Conservation (phyloP, 768 basidiomycete species). For the Punctularia strigosozonata region DNA sequence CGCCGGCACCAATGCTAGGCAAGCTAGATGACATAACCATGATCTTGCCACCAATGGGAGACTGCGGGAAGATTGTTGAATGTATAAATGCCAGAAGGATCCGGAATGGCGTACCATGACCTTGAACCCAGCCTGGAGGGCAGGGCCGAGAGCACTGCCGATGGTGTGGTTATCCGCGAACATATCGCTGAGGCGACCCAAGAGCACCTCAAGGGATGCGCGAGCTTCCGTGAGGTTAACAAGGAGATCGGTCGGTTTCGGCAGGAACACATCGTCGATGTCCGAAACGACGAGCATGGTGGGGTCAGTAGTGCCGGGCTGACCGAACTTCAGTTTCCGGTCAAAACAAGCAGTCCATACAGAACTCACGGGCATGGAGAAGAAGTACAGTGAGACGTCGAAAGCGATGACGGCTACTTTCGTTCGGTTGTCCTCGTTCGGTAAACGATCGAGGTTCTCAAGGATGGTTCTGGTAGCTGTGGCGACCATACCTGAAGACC, state of each 20-base stretch:
- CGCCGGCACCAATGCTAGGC: conserved; percentile 81
- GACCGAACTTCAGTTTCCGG: conserved; percentile 1
- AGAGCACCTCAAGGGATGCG: conserved; percentile 65
- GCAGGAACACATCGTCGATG: conserved; percentile 93
- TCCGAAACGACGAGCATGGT: conserved; percentile 97
- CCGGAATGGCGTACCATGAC: conserved; percentile 50
- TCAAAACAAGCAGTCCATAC: background rate
- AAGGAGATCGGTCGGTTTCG: conserved; percentile 92
- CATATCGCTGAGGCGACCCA: conserved; percentile 87
- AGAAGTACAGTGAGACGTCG: conserved; percentile 91
- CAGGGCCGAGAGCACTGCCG: conserved; percentile 91
- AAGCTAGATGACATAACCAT: conserved; percentile 76
- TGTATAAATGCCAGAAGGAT: background rate
- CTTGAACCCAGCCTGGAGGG: conserved; percentile 92
- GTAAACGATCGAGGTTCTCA: conserved; percentile 89
- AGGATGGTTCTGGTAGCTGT: conserved; percentile 95
- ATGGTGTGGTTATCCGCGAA: conserved; percentile 93
- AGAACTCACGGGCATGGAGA: conserved; percentile 70
- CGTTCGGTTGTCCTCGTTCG: conserved; percentile 87
- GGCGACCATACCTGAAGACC: conserved; percentile 82
- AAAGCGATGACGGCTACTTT: conserved; percentile 90
- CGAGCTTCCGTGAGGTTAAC: conserved; percentile 87
- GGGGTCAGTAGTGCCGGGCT: conserved; percentile 68
- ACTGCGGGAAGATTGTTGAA: conserved; percentile 26
- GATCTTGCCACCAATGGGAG: conserved; percentile 92